These are phyloP conservation scores for Nymphaea colorata DNA, from an alignment of 164 flowering plant genomes.

Conservation along the genomic window DNA sequence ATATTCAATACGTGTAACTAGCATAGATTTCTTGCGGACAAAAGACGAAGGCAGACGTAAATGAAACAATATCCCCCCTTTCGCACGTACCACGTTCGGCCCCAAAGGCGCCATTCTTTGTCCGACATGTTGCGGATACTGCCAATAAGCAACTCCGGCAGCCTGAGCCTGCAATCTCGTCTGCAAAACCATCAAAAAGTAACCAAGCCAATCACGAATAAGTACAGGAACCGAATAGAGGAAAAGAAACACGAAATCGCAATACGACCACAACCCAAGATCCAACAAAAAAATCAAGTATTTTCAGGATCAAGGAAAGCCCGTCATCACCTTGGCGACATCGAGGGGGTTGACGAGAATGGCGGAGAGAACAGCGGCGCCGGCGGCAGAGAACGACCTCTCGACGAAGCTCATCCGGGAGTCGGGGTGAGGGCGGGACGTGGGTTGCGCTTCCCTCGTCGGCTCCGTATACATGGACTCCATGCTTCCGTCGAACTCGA, in stretches of 20 bases:
- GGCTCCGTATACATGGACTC: constrained; percentile 4
- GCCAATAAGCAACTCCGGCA: constrained; percentile 69
- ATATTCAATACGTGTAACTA: no score
- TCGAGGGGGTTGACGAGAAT: constrained; percentile 92
- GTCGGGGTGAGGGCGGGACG: constrained; percentile 16
- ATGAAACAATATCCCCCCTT: no score
- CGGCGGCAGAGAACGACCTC: constrained; percentile 79
- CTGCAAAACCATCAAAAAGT: constrained; percentile 23
- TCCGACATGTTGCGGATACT: constrained; percentile 37
- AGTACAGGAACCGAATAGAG: not conserved
- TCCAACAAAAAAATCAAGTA: not conserved
- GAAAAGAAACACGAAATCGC: not conserved
- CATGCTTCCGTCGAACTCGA: constrained; percentile 13
- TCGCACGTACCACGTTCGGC: constrained; percentile 48
- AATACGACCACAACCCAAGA: not conserved
- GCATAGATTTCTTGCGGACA: no score
- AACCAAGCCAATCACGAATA: not conserved
- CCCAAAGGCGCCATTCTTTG: constrained; percentile 61
- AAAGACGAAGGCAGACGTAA: no score
- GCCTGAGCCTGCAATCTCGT: constrained; percentile 98
- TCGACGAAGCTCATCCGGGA: constrained; percentile 47
- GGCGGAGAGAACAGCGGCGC: constrained; percentile 89
- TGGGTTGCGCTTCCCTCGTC: not conserved
- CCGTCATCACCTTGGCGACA: constrained; percentile 63
- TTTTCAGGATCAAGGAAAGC: not conserved